Base-by-base conservation (phyloP, 2,329 filamentous ascomycete genomes). In the Diaporthe citriasiana region DNA sequence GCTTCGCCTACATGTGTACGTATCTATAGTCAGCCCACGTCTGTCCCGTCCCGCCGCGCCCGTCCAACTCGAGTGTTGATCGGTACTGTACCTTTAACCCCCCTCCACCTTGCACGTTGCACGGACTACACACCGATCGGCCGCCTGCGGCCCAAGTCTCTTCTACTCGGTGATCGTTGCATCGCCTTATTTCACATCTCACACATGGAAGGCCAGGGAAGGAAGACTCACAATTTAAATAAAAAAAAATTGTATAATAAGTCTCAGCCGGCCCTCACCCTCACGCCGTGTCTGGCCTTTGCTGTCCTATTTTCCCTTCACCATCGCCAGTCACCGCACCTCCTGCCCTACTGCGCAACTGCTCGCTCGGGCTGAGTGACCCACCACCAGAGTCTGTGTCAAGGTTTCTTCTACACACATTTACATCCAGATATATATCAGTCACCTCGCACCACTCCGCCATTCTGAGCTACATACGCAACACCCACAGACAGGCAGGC, bases 201-300 rank as follows among this genome's bases (percentile, higher is more conserved):
- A 66, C 45, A 66, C 45, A 66, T 66, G 42, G 60, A 66, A 51
- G 57, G 0, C 57, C 38, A 30, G 60, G 45, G 60, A 50, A 66
- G 30, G 15, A 15, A 30, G 13, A 27, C 25, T n/a, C n/a, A 50
- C 42, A 35, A 7, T n/a, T n/a, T 15, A 38, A 27, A 10, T n/a
- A n/a, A 33, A 53, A 53, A 59, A 70, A 53, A 57, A 56, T 7
- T 42, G 55, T 71, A 73, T 75, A 73, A 73, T 75, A 73, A 71
- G 57, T 60, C 59, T 69, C 72, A 22, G 22, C 68, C n/a, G 15
- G 56, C 13, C 68, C 68, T 56, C 53, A 45, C 30, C 45, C 30
- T 57, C 12, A 12, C 60, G 19, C 57, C n/a, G 25, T 42, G 17
- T 33, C 25, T 55, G n/a, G 63, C 69, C 42, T 51, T 22, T 40